These are phyloP conservation scores for Leucosporidium creatinivorum DNA, from an alignment of 768 basidiomycete species.

Conservation along the genomic window DNA sequence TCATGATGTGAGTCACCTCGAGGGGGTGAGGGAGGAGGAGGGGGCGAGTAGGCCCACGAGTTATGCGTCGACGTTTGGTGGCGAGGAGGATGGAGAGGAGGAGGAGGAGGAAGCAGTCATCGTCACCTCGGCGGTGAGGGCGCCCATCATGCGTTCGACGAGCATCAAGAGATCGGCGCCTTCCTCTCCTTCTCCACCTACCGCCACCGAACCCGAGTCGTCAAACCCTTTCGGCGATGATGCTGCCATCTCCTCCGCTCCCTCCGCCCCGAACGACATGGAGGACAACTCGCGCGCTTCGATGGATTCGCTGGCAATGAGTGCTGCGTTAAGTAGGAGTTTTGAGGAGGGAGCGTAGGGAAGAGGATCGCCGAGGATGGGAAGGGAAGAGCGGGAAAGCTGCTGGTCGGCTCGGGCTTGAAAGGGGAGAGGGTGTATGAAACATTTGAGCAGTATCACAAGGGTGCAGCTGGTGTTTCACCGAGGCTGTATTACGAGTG, in stretches of 20 bases:
- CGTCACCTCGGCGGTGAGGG: neutral
- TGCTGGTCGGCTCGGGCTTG: too few species aligned
- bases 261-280: too few species aligned
- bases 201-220: neutral
- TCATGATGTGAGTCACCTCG: too few species aligned
- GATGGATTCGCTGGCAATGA: slow-evolving; percentile 22
- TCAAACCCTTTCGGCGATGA: slow-evolving; percentile 1
- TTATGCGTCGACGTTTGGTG: neutral
- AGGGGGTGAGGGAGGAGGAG: neutral
- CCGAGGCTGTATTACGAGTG: too few species aligned
- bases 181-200: too few species aligned
- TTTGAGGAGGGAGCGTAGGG: neutral
- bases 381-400: too few species aligned
- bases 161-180: too few species aligned
- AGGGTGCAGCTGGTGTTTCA: too few species aligned
- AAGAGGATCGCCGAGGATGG: too few species aligned
- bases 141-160: too few species aligned
- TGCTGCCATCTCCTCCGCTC: neutral
- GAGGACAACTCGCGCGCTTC: slow-evolving; percentile 19
- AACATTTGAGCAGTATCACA: too few species aligned
- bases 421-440: too few species aligned
- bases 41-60: neutral
- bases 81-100: neutral
- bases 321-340: slow-evolving; percentile 4
- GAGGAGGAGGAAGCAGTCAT: neutral